These are phyloP conservation scores for Monosporascus sp. DNA, from an alignment of 2,329 filamentous ascomycete genomes.

Conservation along the genomic window DNA sequence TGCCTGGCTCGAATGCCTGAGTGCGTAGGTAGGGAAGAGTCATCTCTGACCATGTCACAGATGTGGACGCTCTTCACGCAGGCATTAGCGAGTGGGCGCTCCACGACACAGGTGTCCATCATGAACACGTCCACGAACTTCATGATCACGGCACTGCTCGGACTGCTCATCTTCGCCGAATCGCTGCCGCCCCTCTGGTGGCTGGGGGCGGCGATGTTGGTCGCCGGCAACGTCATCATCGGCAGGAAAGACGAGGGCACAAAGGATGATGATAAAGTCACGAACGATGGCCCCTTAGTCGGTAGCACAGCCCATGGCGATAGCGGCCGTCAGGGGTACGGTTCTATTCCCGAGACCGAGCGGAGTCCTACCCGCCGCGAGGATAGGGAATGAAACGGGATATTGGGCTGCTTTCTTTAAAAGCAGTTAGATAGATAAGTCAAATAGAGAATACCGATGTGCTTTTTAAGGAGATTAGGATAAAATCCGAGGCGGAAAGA, in stretches of 20 bases:
- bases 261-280: not conserved
- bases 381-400: too few relatives aligned
- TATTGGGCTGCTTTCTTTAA: too few relatives aligned
- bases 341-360: not conserved
- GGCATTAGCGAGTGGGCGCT: constrained; percentile 67
- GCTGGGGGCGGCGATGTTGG: constrained; percentile 64
- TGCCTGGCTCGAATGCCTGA: too few relatives aligned
- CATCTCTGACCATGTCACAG: constrained; percentile 18
- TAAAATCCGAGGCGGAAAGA: too few relatives aligned
- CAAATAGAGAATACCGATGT: too few relatives aligned
- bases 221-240: constrained; percentile 73
- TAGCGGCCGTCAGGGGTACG: not conserved
- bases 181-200: constrained; percentile 69
- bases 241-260: constrained; percentile 47
- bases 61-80: constrained; percentile 84
- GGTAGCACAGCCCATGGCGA: not conserved
- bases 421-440: too few relatives aligned
- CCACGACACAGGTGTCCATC: constrained; percentile 74
- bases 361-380: too few relatives aligned
- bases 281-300: too few relatives aligned
- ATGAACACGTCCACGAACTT: constrained; percentile 82
- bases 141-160: constrained; percentile 68
- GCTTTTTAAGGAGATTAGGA: too few relatives aligned
- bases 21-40: too few relatives aligned
- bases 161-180: constrained; percentile 66